A percentile compares a stretch with the other conserved stretches of the same genome.
Conservation (phyloP, 2,329 filamentous ascomycete species). For the Aspergillus ruber region DNA sequence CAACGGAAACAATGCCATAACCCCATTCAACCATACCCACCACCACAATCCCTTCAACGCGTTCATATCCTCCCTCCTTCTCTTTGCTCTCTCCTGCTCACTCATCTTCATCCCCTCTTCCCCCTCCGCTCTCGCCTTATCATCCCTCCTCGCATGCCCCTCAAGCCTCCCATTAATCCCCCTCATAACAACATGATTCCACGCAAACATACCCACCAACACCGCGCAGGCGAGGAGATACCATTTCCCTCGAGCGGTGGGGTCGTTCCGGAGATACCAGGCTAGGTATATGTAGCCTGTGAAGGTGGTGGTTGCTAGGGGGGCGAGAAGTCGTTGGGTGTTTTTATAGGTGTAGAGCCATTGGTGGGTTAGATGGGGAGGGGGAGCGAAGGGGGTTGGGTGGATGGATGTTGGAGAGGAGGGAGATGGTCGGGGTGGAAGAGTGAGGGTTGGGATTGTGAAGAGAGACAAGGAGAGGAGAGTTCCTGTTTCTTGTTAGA, state of each 20-base stretch:
- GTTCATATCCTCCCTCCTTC: slow-evolving; percentile 14
- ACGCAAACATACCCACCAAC: slow-evolving; percentile 21
- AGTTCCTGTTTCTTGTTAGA: slow-evolving; percentile 15
- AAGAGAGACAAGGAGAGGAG: slow-evolving; percentile 17
- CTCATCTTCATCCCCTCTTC: slow-evolving; percentile 12
- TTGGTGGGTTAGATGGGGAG: slow-evolving; percentile 23
- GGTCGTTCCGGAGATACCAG: slow-evolving; percentile 9
- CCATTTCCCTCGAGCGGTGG: slow-evolving; percentile 1
- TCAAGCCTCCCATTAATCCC: slow-evolving; percentile 19
- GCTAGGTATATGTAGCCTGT: slow-evolving; percentile 43
- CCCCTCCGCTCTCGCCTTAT: slow-evolving; percentile 17
- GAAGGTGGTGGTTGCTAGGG: slow-evolving; percentile 47
- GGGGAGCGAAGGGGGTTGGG: slow-evolving; percentile 11
- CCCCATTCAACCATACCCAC: slow-evolving; percentile 19
- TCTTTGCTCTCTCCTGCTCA: slow-evolving; percentile 13
- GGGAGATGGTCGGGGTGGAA: slow-evolving; percentile 11
- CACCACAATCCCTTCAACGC: slow-evolving; percentile 12
- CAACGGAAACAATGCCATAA: slow-evolving; percentile 17
- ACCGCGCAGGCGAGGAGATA: slow-evolving; percentile 19
- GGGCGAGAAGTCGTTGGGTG: slow-evolving; percentile 45
- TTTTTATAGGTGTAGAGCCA: slow-evolving; percentile 36
- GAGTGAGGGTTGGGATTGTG: slow-evolving; percentile 14
- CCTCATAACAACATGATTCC: slow-evolving; percentile 20
- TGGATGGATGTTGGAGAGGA: slow-evolving; percentile 1
- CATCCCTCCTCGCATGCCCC: slow-evolving; percentile 17